Base-by-base conservation (phyloP, 1,139 yeast species). In the Diutina rugosa region DNA sequence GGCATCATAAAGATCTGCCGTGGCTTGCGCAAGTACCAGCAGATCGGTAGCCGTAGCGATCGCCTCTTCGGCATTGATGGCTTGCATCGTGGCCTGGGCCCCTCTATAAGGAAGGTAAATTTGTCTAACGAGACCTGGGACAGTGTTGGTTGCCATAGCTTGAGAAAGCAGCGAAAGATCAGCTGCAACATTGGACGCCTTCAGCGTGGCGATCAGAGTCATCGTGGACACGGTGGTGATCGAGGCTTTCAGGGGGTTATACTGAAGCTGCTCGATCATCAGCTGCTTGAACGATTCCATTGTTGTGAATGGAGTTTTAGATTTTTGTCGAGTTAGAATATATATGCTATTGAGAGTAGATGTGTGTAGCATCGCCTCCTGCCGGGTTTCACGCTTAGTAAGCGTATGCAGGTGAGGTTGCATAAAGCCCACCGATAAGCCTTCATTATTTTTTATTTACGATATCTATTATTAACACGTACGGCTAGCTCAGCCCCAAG, bases 21-120 rank as follows among this genome's bases (percentile, higher is more conserved):
- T 66, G 4, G 77, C 75, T 21, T 69, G 58, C 0, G 69, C 66
- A 21, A 63, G 57, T 0, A 64, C 71, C 0, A 62, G 55, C 0
- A 62, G 41, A 9, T 63, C 69, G 0, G 80, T 75, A 7, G 77
- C 79, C 0, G 80, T 76, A 9, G 74, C 78, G 18, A 70, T 58
- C 1, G 69, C 64, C 38, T 67, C 60, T 55, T 74, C 69, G 12
- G 73, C 71, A 2, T 67, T 61, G 29, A 72, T 61, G 18, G 69
- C 66, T 0, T 71, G 63, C 54, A 74, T 59, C 0, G 80, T 73
- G 0, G 78, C 80, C 41, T 67, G 63, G 3, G 74, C 73, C 16
- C 74, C 73, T 21, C 72, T 61, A 6, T 30, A 18, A 29, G 53
- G n/a, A 29, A 49, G 38, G 9, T 32, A n/a, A 14, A 49, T 12